These are phyloP conservation scores for Diophrys appendiculata DNA, from an alignment of 73 alveolate genomes.

Conservation along the genomic window DNA sequence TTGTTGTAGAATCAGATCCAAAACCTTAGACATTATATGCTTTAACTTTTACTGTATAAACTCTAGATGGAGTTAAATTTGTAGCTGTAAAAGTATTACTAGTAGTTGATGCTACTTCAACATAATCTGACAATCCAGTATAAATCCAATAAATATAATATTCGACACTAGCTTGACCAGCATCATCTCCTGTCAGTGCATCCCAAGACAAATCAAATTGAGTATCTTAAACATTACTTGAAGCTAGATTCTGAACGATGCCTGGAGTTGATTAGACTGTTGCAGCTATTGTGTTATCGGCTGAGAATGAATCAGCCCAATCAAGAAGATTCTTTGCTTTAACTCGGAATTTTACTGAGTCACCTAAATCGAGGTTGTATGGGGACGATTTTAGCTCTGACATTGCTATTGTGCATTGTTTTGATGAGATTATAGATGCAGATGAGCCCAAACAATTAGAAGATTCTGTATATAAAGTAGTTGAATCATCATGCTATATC, in stretches of 20 bases:
- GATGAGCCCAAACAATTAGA: too few relatives aligned
- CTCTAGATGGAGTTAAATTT: too few relatives aligned
- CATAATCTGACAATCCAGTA: too few relatives aligned
- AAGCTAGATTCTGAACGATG: conserved; percentile 30
- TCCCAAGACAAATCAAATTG: conserved; percentile 37
- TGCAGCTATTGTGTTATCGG: conserved; percentile 11
- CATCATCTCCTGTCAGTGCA: conserved; percentile 25
- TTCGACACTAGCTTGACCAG: too few relatives aligned
- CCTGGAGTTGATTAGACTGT: conserved; percentile 29
- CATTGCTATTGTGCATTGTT: conserved; percentile 42
- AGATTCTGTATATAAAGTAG: too few relatives aligned
- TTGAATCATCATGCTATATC: too few relatives aligned
- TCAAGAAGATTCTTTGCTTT: conserved; percentile 40
- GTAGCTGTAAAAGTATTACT: too few relatives aligned
- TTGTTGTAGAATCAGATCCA: too few relatives aligned
- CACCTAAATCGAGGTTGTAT: neutral
- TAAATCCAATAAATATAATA: too few relatives aligned
- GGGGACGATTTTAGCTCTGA: conserved; percentile 9
- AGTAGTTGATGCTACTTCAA: too few relatives aligned
- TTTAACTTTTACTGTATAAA: too few relatives aligned
- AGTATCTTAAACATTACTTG: neutral
- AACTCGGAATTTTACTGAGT: neutral
- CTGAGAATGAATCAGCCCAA: conserved; percentile 32
- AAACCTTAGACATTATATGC: too few relatives aligned
- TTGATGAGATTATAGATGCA: conserved; percentile 16